A percentile compares a stretch with the other conserved stretches of the same genome.
Conservation (phyloP, 202 grass and related monocot genomes). For the Bolboschoenoplectus hybrid region DNA sequence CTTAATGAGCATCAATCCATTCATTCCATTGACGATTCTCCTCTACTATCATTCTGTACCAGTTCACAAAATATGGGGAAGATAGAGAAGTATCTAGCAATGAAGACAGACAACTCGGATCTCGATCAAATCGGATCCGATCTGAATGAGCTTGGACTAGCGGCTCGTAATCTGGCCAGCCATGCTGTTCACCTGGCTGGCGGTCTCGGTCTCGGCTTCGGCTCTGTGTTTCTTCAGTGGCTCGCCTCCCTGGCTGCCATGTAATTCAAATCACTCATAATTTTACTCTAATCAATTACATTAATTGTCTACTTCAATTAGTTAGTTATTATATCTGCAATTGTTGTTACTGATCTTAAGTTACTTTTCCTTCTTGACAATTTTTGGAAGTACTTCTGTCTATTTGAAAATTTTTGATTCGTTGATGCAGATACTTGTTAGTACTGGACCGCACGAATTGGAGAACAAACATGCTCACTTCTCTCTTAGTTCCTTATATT, state of each 20-base stretch:
- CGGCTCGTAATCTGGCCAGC: conserved; percentile 66
- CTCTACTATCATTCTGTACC: neutral
- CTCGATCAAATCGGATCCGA: conserved; percentile 62
- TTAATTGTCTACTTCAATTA: conserved; percentile 4
- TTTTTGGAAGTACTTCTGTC: neutral
- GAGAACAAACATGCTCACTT: conserved; percentile 94
- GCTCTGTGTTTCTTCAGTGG: conserved; percentile 67
- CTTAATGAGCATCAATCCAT: neutral
- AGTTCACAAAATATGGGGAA: conserved; percentile 28
- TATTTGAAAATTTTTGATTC: neutral
- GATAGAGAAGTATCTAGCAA: conserved; percentile 49
- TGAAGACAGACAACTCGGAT: conserved; percentile 56
- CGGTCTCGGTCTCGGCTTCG: conserved; percentile 50
- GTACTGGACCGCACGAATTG: conserved; percentile 92
- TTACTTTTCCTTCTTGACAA: neutral
- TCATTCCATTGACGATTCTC: neutral
- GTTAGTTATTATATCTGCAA: neutral
- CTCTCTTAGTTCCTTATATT: conserved; percentile 82
- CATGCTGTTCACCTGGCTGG: conserved; percentile 62
- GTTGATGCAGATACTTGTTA: conserved; percentile 70
- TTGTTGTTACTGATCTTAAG: neutral
- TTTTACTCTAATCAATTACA: neutral
- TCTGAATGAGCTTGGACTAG: conserved; percentile 59
- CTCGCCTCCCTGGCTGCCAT: conserved; percentile 77
- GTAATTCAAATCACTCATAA: conserved; percentile 40